Base-by-base conservation (phyloP, 2,329 filamentous ascomycete genomes). In the Botrytis sinoallii region DNA sequence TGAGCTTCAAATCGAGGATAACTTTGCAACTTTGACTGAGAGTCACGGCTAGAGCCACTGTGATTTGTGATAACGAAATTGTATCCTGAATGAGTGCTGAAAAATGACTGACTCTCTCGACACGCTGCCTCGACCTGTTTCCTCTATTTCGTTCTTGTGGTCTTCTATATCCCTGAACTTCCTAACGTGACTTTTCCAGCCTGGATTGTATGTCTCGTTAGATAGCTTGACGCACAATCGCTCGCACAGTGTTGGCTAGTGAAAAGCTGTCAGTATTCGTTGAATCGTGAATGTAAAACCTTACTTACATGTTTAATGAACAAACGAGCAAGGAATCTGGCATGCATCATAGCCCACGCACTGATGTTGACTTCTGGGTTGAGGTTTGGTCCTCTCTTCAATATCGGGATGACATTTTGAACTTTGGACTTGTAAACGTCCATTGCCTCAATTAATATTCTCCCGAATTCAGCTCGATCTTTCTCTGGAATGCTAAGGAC, bases 231-330 rank as follows among this genome's bases (percentile, higher is more conserved):
- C 35, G 16, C 70, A 72, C 18, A 72, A 18, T 16, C 63, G 52
- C 3, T 68, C 32, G 52, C 61, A 72, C 9, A 72, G 22, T 2
- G 48, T 68, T 2, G 70, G 70, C 70, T 72, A 8, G 59, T n/a
- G 5, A 6, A 1, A 25, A 40, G 7, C 9, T 44, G n/a, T 70
- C n/a, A 70, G 67, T 18, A 4, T 25, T 25, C n/a, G 22, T 18
- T 18, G 10, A 3, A 22, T 16, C 9, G 2, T 18, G 25, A 72
- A 38, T 2, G 16, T 2, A 20, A 1, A 20, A 38, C 1, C 2
- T 9, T n/a, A 48, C 70, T 48, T 20, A 72, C 70, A 60, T 72
- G 70, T n/a, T 67, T 67, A 6, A 68, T 60, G 14, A 72, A 72
- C 0, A 72, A 40, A 8, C 40, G 52, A n/a, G 63, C 63, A 1